Percentiles rank a stretch among this genome's conserved stretches.
Conservation (phyloP, 257 asterid species). For the Solanum peruvianum region DNA sequence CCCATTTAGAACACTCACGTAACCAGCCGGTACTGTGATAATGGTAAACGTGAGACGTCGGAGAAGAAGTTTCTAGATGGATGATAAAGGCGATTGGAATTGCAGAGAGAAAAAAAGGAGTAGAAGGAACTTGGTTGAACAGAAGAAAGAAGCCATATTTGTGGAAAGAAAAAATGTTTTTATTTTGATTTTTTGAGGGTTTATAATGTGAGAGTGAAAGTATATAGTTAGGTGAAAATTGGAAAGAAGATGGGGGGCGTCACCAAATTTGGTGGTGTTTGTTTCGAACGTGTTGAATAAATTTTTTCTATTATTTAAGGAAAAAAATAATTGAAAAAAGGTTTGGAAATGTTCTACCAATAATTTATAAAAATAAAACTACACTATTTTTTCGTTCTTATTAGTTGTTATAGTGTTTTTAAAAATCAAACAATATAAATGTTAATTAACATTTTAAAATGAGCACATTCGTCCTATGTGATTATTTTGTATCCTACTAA, state of each 20-base stretch:
- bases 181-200: not conserved
- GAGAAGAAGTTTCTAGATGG: slow-evolving; percentile 47
- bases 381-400: no score
- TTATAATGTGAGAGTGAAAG: not conserved
- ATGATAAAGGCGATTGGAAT: slow-evolving; percentile 59
- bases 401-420: no score
- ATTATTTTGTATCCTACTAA: no score
- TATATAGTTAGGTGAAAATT: not conserved
- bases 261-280: not conserved
- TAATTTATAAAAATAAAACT: no score
- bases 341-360: no score
- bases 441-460: no score
- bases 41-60: slow-evolving; percentile 41
- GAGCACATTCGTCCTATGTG: no score
- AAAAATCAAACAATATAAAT: no score
- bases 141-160: slow-evolving; percentile 26
- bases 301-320: not conserved
- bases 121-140: slow-evolving; percentile 35
- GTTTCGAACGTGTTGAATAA: not conserved
- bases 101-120: slow-evolving; percentile 50
- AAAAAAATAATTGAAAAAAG: not conserved
- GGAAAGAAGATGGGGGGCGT: not conserved
- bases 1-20: slow-evolving; percentile 91
- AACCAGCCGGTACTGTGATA: slow-evolving; percentile 67
- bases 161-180: not conserved